Evolutionary conservation across 495 filamentous ascomycete species (phyloP).

Genomic region (Aspergillus indologenus): DNA sequence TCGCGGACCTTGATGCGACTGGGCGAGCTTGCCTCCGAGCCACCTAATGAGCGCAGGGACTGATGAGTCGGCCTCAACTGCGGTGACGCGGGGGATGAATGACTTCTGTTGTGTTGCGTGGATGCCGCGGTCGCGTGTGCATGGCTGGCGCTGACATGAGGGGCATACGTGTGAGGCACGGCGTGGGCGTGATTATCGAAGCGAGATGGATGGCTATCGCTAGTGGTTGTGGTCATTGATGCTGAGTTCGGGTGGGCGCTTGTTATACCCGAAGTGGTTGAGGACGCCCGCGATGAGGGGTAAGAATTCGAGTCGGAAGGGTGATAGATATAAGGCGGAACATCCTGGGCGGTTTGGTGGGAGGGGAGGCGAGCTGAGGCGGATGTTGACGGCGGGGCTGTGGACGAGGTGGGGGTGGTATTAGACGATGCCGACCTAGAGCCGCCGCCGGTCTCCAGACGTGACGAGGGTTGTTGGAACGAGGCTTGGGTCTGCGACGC

Average conservation of each 20-base stretch:
- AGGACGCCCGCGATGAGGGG: slow-evolving; percentile 26
- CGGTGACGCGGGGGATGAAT: slow-evolving; percentile 50
- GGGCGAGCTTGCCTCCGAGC: slow-evolving; percentile 61
- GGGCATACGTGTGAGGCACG: slow-evolving; percentile 21
- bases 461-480: slow-evolving; percentile 21
- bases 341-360: slow-evolving; percentile 31
- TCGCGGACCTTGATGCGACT: slow-evolving; percentile 78
- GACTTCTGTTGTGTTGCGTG: slow-evolving; percentile 18
- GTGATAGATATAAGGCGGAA: slow-evolving; percentile 40
- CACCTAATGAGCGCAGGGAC: slow-evolving; percentile 48
- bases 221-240: slow-evolving; percentile 32
- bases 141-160: slow-evolving; percentile 14
- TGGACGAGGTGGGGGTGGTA: slow-evolving; percentile 39
- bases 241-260: slow-evolving; percentile 20
- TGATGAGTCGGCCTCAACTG: slow-evolving; percentile 50
- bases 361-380: slow-evolving; percentile 36
- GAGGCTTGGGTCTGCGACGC: slow-evolving; percentile 19
- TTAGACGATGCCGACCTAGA: slow-evolving; percentile 39
- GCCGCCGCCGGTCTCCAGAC: slow-evolving; percentile 26
- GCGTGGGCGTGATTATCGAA: slow-evolving; percentile 20
- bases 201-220: slow-evolving; percentile 24
- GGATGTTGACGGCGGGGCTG: slow-evolving; percentile 39
- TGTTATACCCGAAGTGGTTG: slow-evolving; percentile 27
- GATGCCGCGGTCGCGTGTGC: slow-evolving; percentile 9
- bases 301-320: slow-evolving; percentile 29